Percentiles rank a stretch among this genome's conserved stretches.
Evolutionary conservation across 192 early-diverging fungal species (phyloP).

Genomic region (Phlyctochytrium planicorne): DNA sequence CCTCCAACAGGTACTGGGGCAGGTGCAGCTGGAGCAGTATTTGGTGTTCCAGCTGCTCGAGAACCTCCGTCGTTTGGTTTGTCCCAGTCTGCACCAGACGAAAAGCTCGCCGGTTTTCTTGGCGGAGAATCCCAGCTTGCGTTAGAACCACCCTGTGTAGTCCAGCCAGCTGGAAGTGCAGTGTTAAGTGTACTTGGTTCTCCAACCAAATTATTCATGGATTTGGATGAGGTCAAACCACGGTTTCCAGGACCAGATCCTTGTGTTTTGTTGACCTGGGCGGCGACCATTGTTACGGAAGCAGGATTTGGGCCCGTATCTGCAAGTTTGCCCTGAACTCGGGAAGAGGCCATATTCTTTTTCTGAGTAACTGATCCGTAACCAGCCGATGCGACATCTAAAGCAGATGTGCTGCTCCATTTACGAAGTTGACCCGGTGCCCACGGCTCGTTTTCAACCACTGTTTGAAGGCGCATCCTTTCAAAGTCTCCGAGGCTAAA

Average conservation of each 20-base stretch:
- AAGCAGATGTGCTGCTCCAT: slow-evolving; percentile 2
- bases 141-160: background rate
- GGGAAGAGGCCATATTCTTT: too few species aligned
- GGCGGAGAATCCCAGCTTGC: slow-evolving; percentile 8
- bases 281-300: too few species aligned
- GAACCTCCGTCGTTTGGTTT: slow-evolving; percentile 1
- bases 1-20: too few species aligned
- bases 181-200: slow-evolving; percentile 4
- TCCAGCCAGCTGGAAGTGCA: slow-evolving; percentile 3
- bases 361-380: too few species aligned
- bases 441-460: background rate
- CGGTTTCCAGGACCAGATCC: background rate
- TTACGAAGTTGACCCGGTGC: slow-evolving; percentile 1
- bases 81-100: slow-evolving; percentile 4
- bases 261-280: too few species aligned
- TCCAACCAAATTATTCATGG: slow-evolving; percentile 1
- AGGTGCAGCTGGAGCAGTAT: background rate
- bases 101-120: slow-evolving; percentile 3
- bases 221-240: background rate
- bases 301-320: too few species aligned
- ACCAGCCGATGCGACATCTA: background rate
- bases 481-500: background rate
- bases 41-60: too few species aligned
- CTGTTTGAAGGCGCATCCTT: background rate
- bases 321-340: too few species aligned